These are phyloP conservation scores for Epichloe hybrida DNA, from an alignment of 2,329 filamentous ascomycete species.

Conservation along the genomic window DNA sequence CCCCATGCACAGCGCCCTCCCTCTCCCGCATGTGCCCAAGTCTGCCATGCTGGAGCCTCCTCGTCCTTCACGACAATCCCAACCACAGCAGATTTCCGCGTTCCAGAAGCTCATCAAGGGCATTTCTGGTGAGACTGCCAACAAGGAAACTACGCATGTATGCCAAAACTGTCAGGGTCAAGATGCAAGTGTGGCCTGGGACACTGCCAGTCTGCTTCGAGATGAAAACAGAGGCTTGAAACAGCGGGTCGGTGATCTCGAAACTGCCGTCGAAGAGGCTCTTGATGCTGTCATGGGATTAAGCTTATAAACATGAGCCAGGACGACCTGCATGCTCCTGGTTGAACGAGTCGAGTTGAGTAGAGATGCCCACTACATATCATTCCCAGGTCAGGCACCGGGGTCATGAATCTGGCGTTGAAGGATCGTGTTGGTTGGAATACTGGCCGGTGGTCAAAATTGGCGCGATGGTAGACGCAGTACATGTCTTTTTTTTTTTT, in stretches of 20 bases:
- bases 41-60: constrained; percentile 13
- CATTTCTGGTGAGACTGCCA: constrained; percentile 23
- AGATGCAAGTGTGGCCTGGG: constrained; percentile 48
- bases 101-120: constrained; percentile 30
- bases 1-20: not conserved
- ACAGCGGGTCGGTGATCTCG: constrained; percentile 42
- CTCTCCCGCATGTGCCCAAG: constrained; percentile 11
- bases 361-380: not conserved
- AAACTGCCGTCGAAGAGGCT: constrained; percentile 46
- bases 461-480: not conserved
- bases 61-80: constrained; percentile 22
- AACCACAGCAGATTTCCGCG: constrained; percentile 19
- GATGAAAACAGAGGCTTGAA: constrained; percentile 52
- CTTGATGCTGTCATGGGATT: constrained; percentile 46
- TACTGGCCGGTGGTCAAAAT: not conserved
- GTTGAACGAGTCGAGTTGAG: not conserved
- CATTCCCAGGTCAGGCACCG: not conserved
- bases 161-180: constrained; percentile 46
- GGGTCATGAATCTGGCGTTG: not conserved
- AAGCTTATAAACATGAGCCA: not conserved
- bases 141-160: constrained; percentile 12
- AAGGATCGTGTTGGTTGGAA: not conserved
- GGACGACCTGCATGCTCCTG: not conserved
- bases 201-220: constrained; percentile 46
- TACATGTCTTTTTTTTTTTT: not conserved